phyloP scores from a whole-genome alignment of 1,284 basidiomycete genomes.

The Heliocybe sulcata region DNA sequence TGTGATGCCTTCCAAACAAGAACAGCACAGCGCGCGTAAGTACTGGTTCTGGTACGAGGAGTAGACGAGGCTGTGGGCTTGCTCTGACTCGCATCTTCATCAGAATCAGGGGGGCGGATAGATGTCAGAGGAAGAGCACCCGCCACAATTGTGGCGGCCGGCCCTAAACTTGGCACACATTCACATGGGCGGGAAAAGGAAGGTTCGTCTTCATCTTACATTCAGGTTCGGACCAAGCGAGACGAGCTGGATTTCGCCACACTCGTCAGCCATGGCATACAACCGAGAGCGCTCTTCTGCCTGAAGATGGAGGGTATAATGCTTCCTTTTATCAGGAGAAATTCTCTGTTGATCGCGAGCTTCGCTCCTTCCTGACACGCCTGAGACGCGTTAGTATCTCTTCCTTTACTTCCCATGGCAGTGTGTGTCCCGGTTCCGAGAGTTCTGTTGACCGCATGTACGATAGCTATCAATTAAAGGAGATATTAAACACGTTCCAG shows the following conservation, averaged over 20 bases:
- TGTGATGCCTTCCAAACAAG: neutral
- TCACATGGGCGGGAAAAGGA: slow-evolving; percentile 1
- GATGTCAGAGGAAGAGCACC: too few relatives aligned
- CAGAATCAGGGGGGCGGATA: too few relatives aligned
- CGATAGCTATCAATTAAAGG: neutral
- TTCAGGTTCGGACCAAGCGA: slow-evolving; percentile 64
- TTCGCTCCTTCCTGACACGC: slow-evolving; percentile 67
- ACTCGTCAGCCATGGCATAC: slow-evolving; percentile 59
- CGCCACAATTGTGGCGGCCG: slow-evolving; percentile 14
- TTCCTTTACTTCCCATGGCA: neutral
- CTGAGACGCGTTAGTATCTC: neutral
- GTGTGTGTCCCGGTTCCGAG: neutral
- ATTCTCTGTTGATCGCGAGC: slow-evolving; percentile 30
- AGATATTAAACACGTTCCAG: too few relatives aligned
- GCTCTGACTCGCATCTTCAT: too few relatives aligned
- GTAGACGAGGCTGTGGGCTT: neutral
- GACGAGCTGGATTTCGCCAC: slow-evolving; percentile 32
- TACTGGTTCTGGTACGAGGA: neutral
- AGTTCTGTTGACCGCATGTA: neutral
- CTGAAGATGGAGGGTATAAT: slow-evolving; percentile 60
- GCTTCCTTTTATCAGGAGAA: slow-evolving; percentile 33
- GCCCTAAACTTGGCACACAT: slow-evolving; percentile 30
- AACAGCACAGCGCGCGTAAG: neutral
- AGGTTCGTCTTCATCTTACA: slow-evolving; percentile 41
- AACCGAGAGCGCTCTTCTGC: slow-evolving; percentile 47